Evolutionary conservation across 2,329 filamentous ascomycete genomes (phyloP).

Genomic region (Neonectria sp.): DNA sequence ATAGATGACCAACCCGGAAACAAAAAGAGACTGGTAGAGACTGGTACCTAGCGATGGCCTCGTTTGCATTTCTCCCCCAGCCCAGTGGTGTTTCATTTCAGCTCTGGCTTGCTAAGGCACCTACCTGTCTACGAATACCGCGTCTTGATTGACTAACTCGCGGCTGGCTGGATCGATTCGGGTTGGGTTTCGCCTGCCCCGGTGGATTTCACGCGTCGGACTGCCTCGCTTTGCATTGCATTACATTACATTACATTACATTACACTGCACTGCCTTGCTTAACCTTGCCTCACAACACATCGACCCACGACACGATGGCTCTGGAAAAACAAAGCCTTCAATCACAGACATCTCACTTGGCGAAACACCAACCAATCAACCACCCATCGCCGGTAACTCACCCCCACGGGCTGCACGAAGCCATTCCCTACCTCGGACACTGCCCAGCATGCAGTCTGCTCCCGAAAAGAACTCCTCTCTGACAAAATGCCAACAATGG

Average conservation of each 20-base stretch:
- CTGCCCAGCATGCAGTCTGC: not conserved
- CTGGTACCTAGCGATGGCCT: too few species aligned
- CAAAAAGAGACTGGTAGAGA: not conserved
- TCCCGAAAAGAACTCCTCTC: not conserved
- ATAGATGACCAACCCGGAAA: conserved; percentile 45
- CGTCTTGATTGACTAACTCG: too few species aligned
- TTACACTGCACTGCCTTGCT: too few species aligned
- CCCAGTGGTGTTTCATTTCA: conserved; percentile 11
- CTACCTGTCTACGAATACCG: too few species aligned
- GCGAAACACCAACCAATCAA: not conserved
- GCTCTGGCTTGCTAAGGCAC: not conserved
- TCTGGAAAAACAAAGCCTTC: too few species aligned
- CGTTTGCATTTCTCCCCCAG: not conserved
- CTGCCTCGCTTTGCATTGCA: conserved; percentile 6
- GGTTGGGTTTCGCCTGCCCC: conserved; percentile 19
- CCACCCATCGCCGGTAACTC: conserved; percentile 1
- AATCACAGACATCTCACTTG: too few species aligned
- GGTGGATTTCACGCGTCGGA: conserved; percentile 5
- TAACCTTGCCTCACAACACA: not conserved
- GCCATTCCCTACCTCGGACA: too few species aligned
- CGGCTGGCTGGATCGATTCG: conserved; percentile 8
- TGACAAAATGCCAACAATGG: too few species aligned
- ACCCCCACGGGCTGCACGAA: not conserved
- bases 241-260: too few species aligned
- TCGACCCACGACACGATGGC: conserved; percentile 11